Evolutionary conservation across 176 grass and related monocot genomes (phyloP).

Genomic region (Paspalum vaginatum): DNA sequence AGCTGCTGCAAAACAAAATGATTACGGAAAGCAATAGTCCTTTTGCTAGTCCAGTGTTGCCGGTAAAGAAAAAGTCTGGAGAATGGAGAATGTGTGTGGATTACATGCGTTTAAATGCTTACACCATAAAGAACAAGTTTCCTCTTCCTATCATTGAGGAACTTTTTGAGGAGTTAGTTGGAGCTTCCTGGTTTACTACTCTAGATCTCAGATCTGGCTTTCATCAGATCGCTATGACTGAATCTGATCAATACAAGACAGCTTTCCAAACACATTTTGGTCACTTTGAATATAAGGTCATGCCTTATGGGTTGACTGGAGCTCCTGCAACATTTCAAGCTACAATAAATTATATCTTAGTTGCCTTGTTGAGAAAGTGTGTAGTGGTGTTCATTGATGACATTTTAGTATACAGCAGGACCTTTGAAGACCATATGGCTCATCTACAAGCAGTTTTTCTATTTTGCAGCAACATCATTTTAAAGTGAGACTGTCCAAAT

Average conservation of each 20-base stretch:
- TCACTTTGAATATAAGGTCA: not conserved
- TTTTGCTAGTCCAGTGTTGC: not conserved
- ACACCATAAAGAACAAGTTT: not conserved
- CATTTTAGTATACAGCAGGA: not conserved
- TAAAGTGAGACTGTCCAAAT: not conserved
- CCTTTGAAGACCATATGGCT: fast-evolving
- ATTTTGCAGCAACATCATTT: not conserved
- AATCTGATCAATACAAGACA: not conserved
- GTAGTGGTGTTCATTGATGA: not conserved
- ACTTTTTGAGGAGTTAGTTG: not conserved
- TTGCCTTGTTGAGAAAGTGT: not conserved
- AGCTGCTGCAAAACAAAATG: not conserved
- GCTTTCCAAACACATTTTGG: not conserved
- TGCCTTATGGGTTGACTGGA: not conserved
- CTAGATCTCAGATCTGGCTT: not conserved
- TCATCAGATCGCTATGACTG: fast-evolving
- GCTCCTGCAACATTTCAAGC: not conserved
- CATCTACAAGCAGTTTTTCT: not conserved
- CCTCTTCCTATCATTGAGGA: not conserved
- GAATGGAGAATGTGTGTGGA: not conserved
- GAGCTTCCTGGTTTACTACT: not conserved
- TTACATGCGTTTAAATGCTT: not conserved
- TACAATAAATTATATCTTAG: not conserved
- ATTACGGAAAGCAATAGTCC: not conserved
- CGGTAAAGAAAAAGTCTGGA: not conserved